phyloP scores from a whole-genome alignment of 2,329 filamentous ascomycete species.

The Colletotrichum cereale region DNA sequence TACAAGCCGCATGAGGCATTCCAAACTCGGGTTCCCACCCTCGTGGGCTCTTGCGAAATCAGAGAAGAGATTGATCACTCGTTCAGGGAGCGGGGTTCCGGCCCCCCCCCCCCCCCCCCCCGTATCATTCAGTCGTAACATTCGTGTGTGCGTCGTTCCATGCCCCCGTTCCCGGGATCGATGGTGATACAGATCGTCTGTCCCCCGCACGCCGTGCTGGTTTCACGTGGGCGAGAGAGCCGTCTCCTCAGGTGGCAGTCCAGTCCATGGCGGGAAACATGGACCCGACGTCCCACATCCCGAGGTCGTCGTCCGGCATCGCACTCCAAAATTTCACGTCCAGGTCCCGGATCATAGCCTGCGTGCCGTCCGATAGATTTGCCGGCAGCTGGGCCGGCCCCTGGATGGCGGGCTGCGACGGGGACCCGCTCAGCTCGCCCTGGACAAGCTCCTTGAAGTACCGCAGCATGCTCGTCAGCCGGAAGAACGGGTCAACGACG shows the following conservation, averaged over 20 bases:
- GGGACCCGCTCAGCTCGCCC: conserved; percentile 29
- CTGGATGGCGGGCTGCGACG: conserved; percentile 18
- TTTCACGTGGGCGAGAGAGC: not conserved
- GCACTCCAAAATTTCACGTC: conserved; percentile 43
- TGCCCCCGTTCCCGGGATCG: not conserved
- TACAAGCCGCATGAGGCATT: not conserved
- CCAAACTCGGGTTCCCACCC: not conserved
- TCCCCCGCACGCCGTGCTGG: not conserved
- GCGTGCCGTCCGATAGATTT: conserved; percentile 42
- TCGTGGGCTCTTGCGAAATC: not conserved
- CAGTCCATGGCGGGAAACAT: conserved; percentile 38
- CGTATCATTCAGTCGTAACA: conserved; percentile 9
- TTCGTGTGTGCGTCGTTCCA: not conserved
- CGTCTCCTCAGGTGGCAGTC: conserved; percentile 27
- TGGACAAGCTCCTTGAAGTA: conserved; percentile 41
- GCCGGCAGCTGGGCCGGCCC: conserved; percentile 28
- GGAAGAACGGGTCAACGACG: conserved; percentile 37
- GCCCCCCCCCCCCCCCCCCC: too few species aligned
- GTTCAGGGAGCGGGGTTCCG: not conserved
- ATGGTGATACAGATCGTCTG: not conserved
- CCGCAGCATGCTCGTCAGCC: conserved; percentile 41
- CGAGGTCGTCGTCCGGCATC: conserved; percentile 30
- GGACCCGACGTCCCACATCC: conserved; percentile 19
- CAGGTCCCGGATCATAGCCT: conserved; percentile 46
- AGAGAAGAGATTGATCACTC: not conserved